Percentiles rank a stretch among this genome's conserved stretches.
phyloP scores from a whole-genome alignment of 2,329 filamentous ascomycete species.

The Epichloe sibirici region DNA sequence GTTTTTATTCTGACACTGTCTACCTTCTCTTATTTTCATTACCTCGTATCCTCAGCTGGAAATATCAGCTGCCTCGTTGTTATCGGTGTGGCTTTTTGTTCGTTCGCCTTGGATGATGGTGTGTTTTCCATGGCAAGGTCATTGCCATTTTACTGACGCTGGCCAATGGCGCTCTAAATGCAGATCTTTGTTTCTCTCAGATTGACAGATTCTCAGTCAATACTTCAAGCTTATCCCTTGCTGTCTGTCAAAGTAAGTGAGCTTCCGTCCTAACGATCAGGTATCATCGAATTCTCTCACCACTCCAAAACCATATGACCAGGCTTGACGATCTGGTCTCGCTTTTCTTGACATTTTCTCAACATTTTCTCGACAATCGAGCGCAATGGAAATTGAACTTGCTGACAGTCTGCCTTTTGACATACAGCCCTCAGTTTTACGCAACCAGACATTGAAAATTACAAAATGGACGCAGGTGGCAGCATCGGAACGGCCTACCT shows the following conservation, averaged over 20 bases:
- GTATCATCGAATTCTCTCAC: neutral
- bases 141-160: neutral
- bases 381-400: neutral
- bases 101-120: neutral
- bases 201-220: slow-evolving; percentile 9
- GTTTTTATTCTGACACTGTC: slow-evolving; percentile 2
- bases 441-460: slow-evolving; percentile 16
- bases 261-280: slow-evolving; percentile 1
- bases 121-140: neutral
- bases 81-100: neutral
- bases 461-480: slow-evolving; percentile 24
- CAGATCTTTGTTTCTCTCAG: neutral
- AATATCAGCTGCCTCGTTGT: neutral
- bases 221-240: slow-evolving; percentile 20
- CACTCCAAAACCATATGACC: neutral
- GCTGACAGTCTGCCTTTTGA: neutral
- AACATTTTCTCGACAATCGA: neutral
- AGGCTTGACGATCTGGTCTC: neutral
- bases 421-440: slow-evolving; percentile 21
- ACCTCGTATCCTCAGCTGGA: too few species aligned
- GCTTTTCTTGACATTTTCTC: neutral
- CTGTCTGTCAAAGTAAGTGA: slow-evolving; percentile 15
- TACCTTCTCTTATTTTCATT: neutral
- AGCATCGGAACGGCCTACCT: slow-evolving; percentile 20
- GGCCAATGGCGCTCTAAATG: neutral